A percentile compares a stretch with the other conserved stretches of the same genome.
Conservation (phyloP, 2,329 filamentous ascomycete species). For the Colletotrichum cordylinicola region DNA sequence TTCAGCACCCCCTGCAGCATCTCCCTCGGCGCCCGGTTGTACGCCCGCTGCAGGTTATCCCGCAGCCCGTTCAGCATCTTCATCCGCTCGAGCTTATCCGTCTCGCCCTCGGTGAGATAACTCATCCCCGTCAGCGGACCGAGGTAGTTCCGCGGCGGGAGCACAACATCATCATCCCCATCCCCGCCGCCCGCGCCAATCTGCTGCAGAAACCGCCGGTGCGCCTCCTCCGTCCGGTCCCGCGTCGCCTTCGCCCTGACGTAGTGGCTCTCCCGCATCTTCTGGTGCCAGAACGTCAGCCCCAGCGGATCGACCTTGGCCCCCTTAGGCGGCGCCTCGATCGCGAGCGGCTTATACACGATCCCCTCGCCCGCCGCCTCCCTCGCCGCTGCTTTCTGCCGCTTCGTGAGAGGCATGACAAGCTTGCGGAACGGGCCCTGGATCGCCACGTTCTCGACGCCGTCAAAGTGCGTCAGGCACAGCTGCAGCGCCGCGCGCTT, state of each 20-base stretch:
- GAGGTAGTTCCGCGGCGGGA: constrained; percentile 33
- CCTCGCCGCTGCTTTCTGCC: constrained; percentile 18
- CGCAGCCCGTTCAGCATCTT: constrained; percentile 20
- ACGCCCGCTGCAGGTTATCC: constrained; percentile 28
- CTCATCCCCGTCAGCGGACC: constrained; percentile 31
- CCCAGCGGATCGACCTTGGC: constrained; percentile 33
- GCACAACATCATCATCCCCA: constrained; percentile 1
- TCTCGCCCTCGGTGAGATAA: constrained; percentile 28
- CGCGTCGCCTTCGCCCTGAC: constrained; percentile 28
- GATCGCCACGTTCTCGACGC: constrained; percentile 39
- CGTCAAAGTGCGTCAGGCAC: constrained; percentile 42
- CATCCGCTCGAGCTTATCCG: constrained; percentile 32
- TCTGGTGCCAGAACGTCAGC: constrained; percentile 33
- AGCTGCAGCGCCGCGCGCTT: constrained; percentile 52
- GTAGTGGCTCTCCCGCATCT: constrained; percentile 27
- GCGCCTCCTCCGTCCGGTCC: constrained; percentile 23
- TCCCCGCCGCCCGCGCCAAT: not conserved
- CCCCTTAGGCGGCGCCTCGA: constrained; percentile 1
- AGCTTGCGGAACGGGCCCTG: constrained; percentile 42
- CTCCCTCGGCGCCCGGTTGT: constrained; percentile 28
- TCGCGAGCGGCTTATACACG: constrained; percentile 15
- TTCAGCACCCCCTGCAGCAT: constrained; percentile 30
- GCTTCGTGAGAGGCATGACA: constrained; percentile 37
- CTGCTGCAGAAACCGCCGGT: constrained; percentile 18
- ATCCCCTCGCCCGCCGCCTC: not conserved